A percentile compares a stretch with the other conserved stretches of the same genome.
Conservation (phyloP, 306 rosid species). For the Carpinus viminea region DNA sequence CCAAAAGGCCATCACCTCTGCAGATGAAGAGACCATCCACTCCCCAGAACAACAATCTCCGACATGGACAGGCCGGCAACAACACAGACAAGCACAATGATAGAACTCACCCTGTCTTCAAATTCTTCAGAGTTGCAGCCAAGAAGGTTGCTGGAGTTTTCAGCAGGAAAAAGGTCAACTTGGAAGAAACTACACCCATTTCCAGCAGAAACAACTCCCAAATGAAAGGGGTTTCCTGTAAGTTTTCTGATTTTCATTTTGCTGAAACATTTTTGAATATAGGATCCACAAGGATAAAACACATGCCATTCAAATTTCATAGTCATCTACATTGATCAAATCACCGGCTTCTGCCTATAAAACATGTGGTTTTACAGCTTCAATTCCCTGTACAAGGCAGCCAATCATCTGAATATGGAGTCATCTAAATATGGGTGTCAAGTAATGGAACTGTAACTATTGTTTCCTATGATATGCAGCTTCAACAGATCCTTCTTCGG, state of each 20-base stretch:
- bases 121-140: constrained; percentile 42
- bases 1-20: constrained; percentile 13
- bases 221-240: constrained; percentile 51
- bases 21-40: constrained; percentile 54
- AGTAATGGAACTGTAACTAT: not conserved
- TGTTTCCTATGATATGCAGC: constrained; percentile 32
- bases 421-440: not conserved
- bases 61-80: constrained; percentile 19
- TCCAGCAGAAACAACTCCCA: constrained; percentile 28
- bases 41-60: constrained; percentile 20
- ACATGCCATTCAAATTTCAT: not conserved
- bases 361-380: not conserved
- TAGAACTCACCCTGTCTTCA: constrained; percentile 21
- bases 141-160: constrained; percentile 46
- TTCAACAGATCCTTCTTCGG: constrained; percentile 57
- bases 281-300: not conserved
- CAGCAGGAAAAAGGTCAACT: constrained; percentile 32
- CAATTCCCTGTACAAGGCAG: not conserved
- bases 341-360: not conserved
- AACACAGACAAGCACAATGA: constrained; percentile 10
- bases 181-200: constrained; percentile 29
- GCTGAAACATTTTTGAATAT: not conserved
- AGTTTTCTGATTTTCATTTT: constrained; percentile 35
- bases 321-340: constrained; percentile 15
- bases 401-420: not conserved